phyloP scores from a whole-genome alignment of 768 basidiomycete species.

The Phylloporus sp. region DNA sequence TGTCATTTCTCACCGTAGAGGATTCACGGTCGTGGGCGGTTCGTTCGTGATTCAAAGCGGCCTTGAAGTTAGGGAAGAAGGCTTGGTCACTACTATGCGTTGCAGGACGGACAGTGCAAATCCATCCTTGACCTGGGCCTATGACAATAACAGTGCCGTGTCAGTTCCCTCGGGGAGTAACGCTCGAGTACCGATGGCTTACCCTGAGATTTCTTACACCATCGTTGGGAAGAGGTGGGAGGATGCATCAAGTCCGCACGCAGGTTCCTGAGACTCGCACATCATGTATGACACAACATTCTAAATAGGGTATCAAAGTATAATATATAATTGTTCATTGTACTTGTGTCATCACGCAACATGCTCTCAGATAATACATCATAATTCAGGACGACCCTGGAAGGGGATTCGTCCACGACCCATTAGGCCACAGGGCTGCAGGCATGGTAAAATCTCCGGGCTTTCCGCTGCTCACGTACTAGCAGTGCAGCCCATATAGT shows the following conservation, averaged over 20 bases:
- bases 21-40: constrained; percentile 16
- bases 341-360: no score
- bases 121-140: constrained; percentile 31
- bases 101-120: constrained; percentile 31
- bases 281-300: constrained; percentile 18
- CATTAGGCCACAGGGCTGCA: constrained; percentile 71
- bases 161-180: constrained; percentile 1
- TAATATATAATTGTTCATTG: background rate
- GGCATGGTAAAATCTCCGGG: constrained; percentile 79
- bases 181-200: background rate
- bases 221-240: constrained; percentile 17
- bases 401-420: constrained; percentile 72
- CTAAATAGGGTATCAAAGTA: constrained; percentile 2
- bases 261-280: constrained; percentile 11
- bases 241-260: constrained; percentile 20
- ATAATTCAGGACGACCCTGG: constrained; percentile 53
- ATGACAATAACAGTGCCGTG: constrained; percentile 11
- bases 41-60: constrained; percentile 32
- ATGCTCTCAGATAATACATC: background rate
- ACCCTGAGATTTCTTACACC: constrained; percentile 22
- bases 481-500: constrained; percentile 8
- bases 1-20: constrained; percentile 2
- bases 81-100: constrained; percentile 14
- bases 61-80: constrained; percentile 23
- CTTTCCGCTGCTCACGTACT: constrained; percentile 45